Evolutionary conservation across 495 filamentous ascomycete species (phyloP).

Genomic region (Bombardia bombarda): DNA sequence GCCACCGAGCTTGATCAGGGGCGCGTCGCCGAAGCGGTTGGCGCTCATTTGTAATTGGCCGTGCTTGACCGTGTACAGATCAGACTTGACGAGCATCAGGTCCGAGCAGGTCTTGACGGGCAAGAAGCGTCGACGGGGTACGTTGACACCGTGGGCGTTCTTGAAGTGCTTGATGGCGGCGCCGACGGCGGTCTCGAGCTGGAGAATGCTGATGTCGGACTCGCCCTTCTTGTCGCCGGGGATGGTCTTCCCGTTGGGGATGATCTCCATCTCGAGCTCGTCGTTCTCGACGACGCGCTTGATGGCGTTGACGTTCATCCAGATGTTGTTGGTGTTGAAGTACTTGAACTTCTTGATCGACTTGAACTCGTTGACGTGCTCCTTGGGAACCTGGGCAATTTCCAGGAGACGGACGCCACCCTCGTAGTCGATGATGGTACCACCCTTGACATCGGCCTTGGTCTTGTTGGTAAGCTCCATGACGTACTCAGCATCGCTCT

Average conservation of each 20-base stretch:
- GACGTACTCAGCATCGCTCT: constrained; percentile 93
- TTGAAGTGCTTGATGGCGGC: constrained; percentile 98
- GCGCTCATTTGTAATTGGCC: constrained; percentile 95
- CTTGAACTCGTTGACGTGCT: constrained; percentile 99
- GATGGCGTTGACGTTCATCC: constrained; percentile 95
- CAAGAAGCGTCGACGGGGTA: constrained; percentile 94
- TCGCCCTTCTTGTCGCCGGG: constrained; percentile 99
- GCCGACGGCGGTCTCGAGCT: constrained; percentile 97
- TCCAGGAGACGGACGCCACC: constrained; percentile 92
- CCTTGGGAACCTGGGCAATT: constrained; percentile 99
- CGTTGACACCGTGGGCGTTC: constrained; percentile 98
- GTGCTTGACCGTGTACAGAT: constrained; percentile 99
- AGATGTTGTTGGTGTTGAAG: constrained; percentile 99
- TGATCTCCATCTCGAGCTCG: constrained; percentile 99
- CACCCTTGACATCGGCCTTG: constrained; percentile 99
- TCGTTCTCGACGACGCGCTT: constrained; percentile 98
- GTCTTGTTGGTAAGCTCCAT: constrained; percentile 99
- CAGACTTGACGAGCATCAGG: constrained; percentile 98
- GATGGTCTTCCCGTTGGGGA: constrained; percentile 97
- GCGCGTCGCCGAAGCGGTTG: constrained; percentile 94
- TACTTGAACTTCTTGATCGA: constrained; percentile 99
- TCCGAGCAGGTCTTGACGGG: constrained; percentile 99
- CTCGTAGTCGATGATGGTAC: constrained; percentile 99
- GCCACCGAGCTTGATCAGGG: constrained; percentile 94
- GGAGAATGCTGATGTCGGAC: constrained; percentile 92